These are phyloP conservation scores for Globisporangium canariense DNA, from an alignment of 352 stramenopile species.

Conservation along the genomic window DNA sequence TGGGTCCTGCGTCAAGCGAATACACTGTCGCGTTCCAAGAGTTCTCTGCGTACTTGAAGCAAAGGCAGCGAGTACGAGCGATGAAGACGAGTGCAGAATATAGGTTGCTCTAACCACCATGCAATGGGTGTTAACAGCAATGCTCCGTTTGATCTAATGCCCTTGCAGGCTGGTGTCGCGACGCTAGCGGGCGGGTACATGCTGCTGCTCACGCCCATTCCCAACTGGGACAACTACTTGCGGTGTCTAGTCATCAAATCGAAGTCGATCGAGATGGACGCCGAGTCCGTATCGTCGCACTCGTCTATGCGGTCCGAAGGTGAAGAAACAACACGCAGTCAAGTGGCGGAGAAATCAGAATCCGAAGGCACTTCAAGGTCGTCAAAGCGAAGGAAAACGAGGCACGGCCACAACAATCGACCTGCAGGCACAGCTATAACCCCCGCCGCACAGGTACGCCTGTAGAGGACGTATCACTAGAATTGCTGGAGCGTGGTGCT, in stretches of 20 bases:
- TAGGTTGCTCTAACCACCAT: not conserved
- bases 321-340: not conserved
- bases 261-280: slow-evolving; percentile 15
- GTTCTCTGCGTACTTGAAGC: slow-evolving; percentile 50
- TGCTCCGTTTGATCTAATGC: too few relatives aligned
- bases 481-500: not conserved
- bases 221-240: slow-evolving; percentile 32
- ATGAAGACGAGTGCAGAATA: not conserved
- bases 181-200: slow-evolving; percentile 38
- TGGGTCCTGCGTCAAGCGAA: slow-evolving; percentile 25
- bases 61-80: slow-evolving; percentile 40
- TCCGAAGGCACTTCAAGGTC: slow-evolving; percentile 1
- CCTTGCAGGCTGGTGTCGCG: slow-evolving; percentile 51
- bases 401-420: not conserved
- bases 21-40: slow-evolving; percentile 36
- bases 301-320: slow-evolving; percentile 2
- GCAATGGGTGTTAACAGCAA: not conserved
- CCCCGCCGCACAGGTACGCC: not conserved
- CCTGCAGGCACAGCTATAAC: too few relatives aligned
- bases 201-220: slow-evolving; percentile 52
- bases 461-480: not conserved
- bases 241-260: slow-evolving; percentile 57
- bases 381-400: slow-evolving; percentile 2
- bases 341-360: not conserved
- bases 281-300: slow-evolving; percentile 1